Percentiles rank a stretch among this genome's conserved stretches.
These are phyloP conservation scores for Coemansia sp. DNA, from an alignment of 192 early-diverging fungal genomes.

Conservation along the genomic window DNA sequence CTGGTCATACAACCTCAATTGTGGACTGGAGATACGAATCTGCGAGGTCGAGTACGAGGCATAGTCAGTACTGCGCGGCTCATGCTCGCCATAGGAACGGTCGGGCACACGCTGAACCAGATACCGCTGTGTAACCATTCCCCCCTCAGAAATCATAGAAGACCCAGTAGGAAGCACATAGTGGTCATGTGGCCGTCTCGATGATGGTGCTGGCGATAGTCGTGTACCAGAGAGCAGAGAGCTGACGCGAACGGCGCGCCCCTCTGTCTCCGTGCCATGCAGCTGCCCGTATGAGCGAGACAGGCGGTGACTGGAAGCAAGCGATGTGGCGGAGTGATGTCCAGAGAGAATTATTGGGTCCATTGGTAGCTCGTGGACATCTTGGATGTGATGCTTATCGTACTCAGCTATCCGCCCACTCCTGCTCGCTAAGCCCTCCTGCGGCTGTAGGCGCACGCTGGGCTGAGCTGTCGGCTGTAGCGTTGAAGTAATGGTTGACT, in stretches of 20 bases:
- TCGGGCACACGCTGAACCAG: conserved; percentile 36
- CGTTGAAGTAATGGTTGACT: conserved; percentile 21
- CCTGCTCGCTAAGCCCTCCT: conserved; percentile 4
- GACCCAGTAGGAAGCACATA: conserved; percentile 20
- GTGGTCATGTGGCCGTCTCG: conserved; percentile 17
- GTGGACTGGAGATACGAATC: conserved; percentile 45
- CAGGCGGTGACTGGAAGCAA: conserved; percentile 18
- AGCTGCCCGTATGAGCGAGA: conserved; percentile 13
- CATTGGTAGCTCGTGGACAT: conserved; percentile 40
- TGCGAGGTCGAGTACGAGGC: conserved; percentile 24
- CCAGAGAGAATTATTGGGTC: conserved; percentile 17
- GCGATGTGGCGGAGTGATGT: conserved; percentile 11
- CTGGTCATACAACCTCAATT: conserved; percentile 24
- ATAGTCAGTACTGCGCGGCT: conserved; percentile 10
- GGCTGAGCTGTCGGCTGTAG: background rate
- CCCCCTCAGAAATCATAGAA: conserved; percentile 5
- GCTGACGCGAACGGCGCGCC: conserved; percentile 45
- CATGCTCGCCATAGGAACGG: conserved; percentile 9
- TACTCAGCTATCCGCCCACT: conserved; percentile 20
- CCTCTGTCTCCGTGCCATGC: conserved; percentile 30
- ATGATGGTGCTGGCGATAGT: conserved; percentile 13
- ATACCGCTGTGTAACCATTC: conserved; percentile 35
- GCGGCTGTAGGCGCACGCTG: conserved; percentile 4
- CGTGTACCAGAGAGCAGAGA: conserved; percentile 43
- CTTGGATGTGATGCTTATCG: conserved; percentile 32